phyloP scores from a whole-genome alignment of 2,329 filamentous ascomycete species.

The Hymenoscyphus repandus region DNA sequence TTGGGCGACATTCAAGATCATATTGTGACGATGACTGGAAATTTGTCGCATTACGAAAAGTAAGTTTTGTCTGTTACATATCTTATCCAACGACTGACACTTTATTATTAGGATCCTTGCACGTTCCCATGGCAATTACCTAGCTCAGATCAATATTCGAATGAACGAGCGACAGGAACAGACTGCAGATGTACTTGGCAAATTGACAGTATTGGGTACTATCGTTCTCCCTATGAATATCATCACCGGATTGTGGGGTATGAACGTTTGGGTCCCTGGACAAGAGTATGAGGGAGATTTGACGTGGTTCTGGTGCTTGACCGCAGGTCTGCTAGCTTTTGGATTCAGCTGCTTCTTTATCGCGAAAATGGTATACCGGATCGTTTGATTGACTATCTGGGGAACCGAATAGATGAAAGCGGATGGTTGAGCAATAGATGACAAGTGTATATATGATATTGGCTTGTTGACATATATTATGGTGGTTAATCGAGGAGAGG shows the following conservation, averaged over 20 bases:
- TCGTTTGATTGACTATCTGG: slow-evolving; percentile 20
- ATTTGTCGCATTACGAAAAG: slow-evolving; percentile 94
- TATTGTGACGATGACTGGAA: slow-evolving; percentile 97
- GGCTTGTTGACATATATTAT: no score
- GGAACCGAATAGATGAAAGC: no score
- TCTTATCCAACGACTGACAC: slow-evolving; percentile 8
- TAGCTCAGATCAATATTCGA: slow-evolving; percentile 98
- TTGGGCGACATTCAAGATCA: slow-evolving; percentile 98
- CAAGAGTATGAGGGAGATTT: slow-evolving; percentile 75
- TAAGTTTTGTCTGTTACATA: slow-evolving; percentile 39
- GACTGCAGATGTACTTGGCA: slow-evolving; percentile 90
- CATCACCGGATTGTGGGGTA: slow-evolving; percentile 96
- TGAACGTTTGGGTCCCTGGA: slow-evolving; percentile 96
- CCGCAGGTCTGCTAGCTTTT: slow-evolving; percentile 71
- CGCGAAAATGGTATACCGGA: slow-evolving; percentile 30
- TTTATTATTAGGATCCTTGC: slow-evolving; percentile 64
- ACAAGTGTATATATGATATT: no score
- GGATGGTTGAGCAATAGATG: no score
- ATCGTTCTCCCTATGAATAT: slow-evolving; percentile 99
- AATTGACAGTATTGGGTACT: slow-evolving; percentile 90
- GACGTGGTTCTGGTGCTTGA: slow-evolving; percentile 70
- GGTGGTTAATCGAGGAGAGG: no score
- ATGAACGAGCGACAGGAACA: slow-evolving; percentile 98
- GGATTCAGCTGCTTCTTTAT: slow-evolving; percentile 63
- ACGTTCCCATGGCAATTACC: slow-evolving; percentile 89